Evolutionary conservation across 1,284 basidiomycete genomes (phyloP).

Genomic region (Rhodotorula sp.): DNA sequence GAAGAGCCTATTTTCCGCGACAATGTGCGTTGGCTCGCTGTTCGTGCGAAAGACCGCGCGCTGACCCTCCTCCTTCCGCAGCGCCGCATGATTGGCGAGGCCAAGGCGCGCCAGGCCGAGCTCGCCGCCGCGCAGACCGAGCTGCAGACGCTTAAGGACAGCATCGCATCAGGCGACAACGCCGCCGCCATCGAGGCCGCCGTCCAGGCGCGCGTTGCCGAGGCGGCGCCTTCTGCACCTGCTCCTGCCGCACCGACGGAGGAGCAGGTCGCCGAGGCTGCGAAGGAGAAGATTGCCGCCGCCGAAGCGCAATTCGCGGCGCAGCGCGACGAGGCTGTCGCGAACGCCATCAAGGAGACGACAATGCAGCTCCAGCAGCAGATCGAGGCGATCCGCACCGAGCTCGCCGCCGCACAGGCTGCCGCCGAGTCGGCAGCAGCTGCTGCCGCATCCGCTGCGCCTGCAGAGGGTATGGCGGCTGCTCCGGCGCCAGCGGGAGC

Average conservation of each 20-base stretch:
- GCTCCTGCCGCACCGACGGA: conserved; percentile 18
- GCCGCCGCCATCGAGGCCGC: conserved; percentile 36
- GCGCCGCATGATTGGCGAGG: conserved; percentile 9
- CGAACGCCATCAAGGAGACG: conserved; percentile 27
- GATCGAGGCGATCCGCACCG: conserved; percentile 21
- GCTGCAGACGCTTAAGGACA: conserved; percentile 27
- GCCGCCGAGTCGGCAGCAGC: neutral
- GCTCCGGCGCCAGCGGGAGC: neutral
- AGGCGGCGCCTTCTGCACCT: conserved; percentile 15
- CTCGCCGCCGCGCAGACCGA: conserved; percentile 14
- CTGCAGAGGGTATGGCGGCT: neutral
- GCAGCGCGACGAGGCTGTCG: conserved; percentile 36
- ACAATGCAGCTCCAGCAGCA: conserved; percentile 28
- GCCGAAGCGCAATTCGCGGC: conserved; percentile 25
- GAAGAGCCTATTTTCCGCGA: conserved; percentile 37
- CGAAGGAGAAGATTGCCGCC: conserved; percentile 22
- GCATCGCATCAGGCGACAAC: conserved; percentile 28
- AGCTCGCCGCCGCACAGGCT: conserved; percentile 21
- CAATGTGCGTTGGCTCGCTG: conserved; percentile 19
- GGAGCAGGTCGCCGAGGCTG: conserved; percentile 24
- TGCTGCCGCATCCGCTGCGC: neutral
- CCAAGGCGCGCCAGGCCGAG: conserved; percentile 15
- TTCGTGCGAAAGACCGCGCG: no score
- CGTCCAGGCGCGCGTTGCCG: conserved; percentile 30
- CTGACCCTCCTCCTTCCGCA: neutral